Evolutionary conservation across 345 rosid genomes (phyloP).

Genomic region (Euphorbia tirucalli): DNA sequence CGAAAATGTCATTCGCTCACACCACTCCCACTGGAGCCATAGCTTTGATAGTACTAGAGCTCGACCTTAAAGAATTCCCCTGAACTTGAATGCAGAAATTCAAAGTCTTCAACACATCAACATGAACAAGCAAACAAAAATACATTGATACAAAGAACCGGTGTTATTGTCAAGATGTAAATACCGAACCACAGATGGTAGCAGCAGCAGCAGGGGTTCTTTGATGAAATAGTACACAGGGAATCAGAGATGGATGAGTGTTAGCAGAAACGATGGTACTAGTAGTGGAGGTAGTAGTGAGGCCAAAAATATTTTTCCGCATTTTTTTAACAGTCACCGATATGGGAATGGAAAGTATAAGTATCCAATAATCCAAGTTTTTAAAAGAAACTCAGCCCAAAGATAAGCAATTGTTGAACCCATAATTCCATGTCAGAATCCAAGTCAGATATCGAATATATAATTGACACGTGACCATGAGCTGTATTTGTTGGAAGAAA

Average conservation of each 20-base stretch:
- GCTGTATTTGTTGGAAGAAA: too few relatives aligned
- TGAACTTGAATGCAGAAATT: constrained; percentile 27
- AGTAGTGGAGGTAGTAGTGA: constrained; percentile 3
- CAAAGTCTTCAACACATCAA: constrained; percentile 6
- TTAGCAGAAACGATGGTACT: neutral
- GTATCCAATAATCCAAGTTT: too few relatives aligned
- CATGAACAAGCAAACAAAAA: neutral
- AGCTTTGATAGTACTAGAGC: constrained; percentile 31
- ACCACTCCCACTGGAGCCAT: too few relatives aligned
- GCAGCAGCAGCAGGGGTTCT: neutral
- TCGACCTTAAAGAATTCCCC: constrained; percentile 29
- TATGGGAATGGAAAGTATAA: too few relatives aligned
- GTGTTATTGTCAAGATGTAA: too few relatives aligned
- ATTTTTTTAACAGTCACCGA: neutral
- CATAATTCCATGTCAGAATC: too few relatives aligned
- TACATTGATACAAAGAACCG: too few relatives aligned
- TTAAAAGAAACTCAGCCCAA: too few relatives aligned
- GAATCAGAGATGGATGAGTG: neutral
- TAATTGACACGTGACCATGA: too few relatives aligned
- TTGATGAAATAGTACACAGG: neutral
- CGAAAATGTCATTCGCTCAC: too few relatives aligned
- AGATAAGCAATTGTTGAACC: too few relatives aligned
- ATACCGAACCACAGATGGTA: neutral
- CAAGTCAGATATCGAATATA: too few relatives aligned
- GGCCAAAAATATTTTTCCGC: neutral